Conservation (phyloP, 1,284 basidiomycete species). For the Heterobasidion annosum region DNA sequence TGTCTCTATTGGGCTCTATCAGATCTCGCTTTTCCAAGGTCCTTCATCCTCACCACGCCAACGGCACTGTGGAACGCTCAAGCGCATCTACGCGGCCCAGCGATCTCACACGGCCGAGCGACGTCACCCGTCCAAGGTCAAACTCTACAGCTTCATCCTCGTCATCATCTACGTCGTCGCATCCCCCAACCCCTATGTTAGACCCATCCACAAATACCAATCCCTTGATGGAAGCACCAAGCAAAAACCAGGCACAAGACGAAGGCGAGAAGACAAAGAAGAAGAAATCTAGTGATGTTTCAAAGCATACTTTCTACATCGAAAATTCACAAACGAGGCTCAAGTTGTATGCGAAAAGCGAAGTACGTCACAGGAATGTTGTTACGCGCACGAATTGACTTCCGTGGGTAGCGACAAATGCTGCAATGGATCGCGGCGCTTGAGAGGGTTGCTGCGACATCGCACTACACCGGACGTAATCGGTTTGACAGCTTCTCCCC, state of each 20-base stretch:
- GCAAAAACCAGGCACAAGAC: constrained; percentile 18
- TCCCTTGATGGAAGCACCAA: constrained; percentile 29
- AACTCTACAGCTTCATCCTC: constrained; percentile 23
- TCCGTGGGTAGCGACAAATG: constrained; percentile 73
- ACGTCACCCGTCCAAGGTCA: background rate
- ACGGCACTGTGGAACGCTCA: constrained; percentile 3
- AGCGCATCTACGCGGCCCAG: constrained; percentile 9
- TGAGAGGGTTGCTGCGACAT: constrained; percentile 73
- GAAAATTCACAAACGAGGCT: constrained; percentile 86
- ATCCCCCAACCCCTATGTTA: constrained; percentile 43
- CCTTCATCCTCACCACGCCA: constrained; percentile 21
- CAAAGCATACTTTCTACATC: constrained; percentile 92
- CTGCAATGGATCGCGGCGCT: constrained; percentile 94
- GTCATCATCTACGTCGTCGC: constrained; percentile 21
- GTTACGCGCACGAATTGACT: background rate
- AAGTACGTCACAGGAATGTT: constrained; percentile 34
- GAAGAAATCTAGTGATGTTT: constrained; percentile 49
- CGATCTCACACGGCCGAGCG: background rate
- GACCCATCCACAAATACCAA: constrained; percentile 71
- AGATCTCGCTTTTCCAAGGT: constrained; percentile 38
- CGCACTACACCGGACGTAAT: constrained; percentile 77
- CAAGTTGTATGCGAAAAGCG: constrained; percentile 84
- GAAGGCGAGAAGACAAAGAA: constrained; percentile 24
- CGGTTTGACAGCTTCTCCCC: constrained; percentile 94
- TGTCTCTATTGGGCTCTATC: constrained; percentile 41